Percentiles rank a stretch among this genome's conserved stretches.
These are phyloP conservation scores for Phytophthora quininea DNA, from an alignment of 352 stramenopile genomes.

Conservation along the genomic window DNA sequence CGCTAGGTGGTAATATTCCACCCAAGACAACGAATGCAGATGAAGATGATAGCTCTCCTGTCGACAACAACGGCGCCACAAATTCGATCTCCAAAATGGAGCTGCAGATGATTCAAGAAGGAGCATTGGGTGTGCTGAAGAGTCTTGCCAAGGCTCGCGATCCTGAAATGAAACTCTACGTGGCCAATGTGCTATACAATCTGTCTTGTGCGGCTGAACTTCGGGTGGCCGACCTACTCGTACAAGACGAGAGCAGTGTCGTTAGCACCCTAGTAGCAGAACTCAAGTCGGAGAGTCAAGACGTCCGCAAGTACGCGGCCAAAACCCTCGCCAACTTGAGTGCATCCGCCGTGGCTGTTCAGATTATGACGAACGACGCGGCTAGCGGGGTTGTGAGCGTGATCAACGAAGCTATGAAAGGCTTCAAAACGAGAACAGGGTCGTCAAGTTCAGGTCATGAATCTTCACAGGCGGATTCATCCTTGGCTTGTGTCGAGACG, in stretches of 20 bases:
- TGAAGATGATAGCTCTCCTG: conserved; percentile 4
- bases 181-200: conserved; percentile 85
- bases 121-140: conserved; percentile 66
- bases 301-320: conserved; percentile 72
- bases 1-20: neutral
- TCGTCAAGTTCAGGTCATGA: conserved; percentile 6
- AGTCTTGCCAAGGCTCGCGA: conserved; percentile 76
- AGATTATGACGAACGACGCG: conserved; percentile 65
- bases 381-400: conserved; percentile 46
- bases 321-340: conserved; percentile 73
- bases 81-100: conserved; percentile 26
- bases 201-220: conserved; percentile 62
- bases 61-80: neutral
- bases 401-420: conserved; percentile 76
- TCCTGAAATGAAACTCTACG: conserved; percentile 84
- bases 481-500: conserved; percentile 50
- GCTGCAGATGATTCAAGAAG: conserved; percentile 67
- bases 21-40: conserved; percentile 1
- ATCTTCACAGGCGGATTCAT: neutral
- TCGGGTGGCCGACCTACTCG: conserved; percentile 50
- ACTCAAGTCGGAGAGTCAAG: conserved; percentile 68
- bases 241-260: conserved; percentile 74
- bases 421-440: conserved; percentile 43
- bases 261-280: conserved; percentile 69
- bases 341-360: conserved; percentile 48